These are phyloP conservation scores for Trametes gibbosa DNA, from an alignment of 768 basidiomycete species.

Conservation along the genomic window DNA sequence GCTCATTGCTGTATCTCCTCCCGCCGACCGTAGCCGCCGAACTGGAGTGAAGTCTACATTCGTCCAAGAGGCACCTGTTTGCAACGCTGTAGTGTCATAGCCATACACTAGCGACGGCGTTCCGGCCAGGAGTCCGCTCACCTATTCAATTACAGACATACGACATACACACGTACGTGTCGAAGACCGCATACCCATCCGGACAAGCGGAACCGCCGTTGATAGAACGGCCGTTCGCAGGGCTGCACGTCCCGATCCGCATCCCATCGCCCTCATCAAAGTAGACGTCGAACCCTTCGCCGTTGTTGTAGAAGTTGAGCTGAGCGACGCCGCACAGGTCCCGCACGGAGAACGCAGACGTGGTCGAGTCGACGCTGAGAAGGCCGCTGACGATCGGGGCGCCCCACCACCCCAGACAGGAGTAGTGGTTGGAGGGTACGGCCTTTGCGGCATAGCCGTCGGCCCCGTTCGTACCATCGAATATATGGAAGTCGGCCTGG, in stretches of 20 bases:
- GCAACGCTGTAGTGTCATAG: neutral
- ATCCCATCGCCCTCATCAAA: neutral
- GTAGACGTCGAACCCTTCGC: neutral
- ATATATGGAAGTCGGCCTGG: neutral
- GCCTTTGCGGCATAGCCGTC: neutral
- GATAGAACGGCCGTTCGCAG: neutral
- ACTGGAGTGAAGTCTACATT: too few species aligned
- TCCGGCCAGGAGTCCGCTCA: too few species aligned
- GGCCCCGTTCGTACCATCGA: neutral
- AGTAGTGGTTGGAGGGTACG: slow-evolving; percentile 1
- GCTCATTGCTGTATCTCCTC: too few species aligned
- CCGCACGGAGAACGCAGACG: neutral
- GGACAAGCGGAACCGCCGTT: neutral
- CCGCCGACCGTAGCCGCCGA: too few species aligned
- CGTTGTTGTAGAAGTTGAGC: slow-evolving; percentile 4
- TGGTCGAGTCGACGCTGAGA: neutral
- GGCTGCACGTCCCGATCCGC: neutral
- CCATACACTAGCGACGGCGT: too few species aligned
- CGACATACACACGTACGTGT: neutral
- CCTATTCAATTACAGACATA: neutral
- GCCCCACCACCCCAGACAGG: neutral
- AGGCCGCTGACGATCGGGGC: neutral
- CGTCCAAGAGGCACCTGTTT: neutral
- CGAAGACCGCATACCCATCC: neutral
- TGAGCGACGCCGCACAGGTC: neutral